These are phyloP conservation scores for Vaccinium vitisidaea DNA, from an alignment of 148 eudicot species.

Conservation along the genomic window DNA sequence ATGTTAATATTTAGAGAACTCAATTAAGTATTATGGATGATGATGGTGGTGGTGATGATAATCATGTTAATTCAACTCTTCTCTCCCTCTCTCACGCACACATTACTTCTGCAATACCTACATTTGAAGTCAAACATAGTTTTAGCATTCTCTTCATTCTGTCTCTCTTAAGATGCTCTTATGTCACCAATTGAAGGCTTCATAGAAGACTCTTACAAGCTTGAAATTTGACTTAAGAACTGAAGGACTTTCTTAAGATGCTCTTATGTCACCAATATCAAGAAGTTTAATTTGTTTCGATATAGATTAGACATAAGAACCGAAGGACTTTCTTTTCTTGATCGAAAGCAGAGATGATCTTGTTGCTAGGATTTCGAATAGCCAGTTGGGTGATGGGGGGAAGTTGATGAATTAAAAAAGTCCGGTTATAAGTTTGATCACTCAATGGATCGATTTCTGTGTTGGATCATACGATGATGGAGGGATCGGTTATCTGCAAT, in stretches of 20 bases:
- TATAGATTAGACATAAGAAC: background rate
- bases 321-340: conserved; percentile 3
- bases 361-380: conserved; percentile 14
- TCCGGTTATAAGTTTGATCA: conserved; percentile 23
- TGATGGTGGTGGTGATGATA: conserved; percentile 15
- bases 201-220: conserved; percentile 5
- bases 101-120: conserved; percentile 29
- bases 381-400: background rate
- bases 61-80: conserved; percentile 16
- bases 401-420: background rate
- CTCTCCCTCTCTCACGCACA: background rate
- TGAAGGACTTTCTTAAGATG: no score
- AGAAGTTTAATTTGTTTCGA: background rate
- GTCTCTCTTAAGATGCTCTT: conserved; percentile 16
- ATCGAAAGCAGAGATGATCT: background rate
- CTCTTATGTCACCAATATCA: background rate
- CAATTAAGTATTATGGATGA: conserved; percentile 15
- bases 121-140: conserved; percentile 36
- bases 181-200: conserved; percentile 12
- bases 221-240: background rate
- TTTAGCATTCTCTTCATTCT: conserved; percentile 18
- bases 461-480: conserved; percentile 36
- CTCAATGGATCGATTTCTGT: conserved; percentile 30
- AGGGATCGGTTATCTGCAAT: conserved; percentile 20
- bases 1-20: conserved; percentile 19